These are phyloP conservation scores for Acanthochlamys bracteata DNA, from an alignment of 106 monocot species.

Conservation along the genomic window DNA sequence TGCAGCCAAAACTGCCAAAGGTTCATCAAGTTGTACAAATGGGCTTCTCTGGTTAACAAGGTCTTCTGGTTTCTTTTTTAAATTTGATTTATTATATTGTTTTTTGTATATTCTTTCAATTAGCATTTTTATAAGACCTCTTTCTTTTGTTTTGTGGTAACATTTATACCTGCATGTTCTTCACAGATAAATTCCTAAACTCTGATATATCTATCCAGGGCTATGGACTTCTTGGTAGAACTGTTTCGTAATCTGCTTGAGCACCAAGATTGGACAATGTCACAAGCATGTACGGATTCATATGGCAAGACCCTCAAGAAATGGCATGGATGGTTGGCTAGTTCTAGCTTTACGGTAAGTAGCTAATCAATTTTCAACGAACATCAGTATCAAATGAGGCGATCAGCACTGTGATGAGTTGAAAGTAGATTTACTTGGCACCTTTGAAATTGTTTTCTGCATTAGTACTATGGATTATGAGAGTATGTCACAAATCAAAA, in stretches of 20 bases:
- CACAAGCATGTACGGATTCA: constrained; percentile 69
- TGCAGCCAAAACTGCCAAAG: background rate
- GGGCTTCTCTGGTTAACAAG: constrained; percentile 36
- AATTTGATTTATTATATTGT: background rate
- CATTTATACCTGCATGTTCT: background rate
- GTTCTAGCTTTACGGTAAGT: constrained; percentile 74
- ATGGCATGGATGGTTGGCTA: constrained; percentile 92
- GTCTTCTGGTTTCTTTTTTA: constrained; percentile 5
- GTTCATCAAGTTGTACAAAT: constrained; percentile 2
- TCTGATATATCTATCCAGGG: constrained; percentile 26
- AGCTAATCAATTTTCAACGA: background rate
- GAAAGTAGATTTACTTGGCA: too few species aligned
- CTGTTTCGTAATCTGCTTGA: constrained; percentile 65
- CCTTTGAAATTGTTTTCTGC: too few species aligned
- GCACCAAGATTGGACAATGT: constrained; percentile 83
- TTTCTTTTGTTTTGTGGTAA: background rate
- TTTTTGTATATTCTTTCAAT: background rate
- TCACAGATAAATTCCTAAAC: too few species aligned
- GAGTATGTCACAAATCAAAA: too few species aligned
- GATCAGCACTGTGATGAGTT: background rate
- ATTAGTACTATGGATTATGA: too few species aligned
- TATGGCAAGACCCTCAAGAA: constrained; percentile 75
- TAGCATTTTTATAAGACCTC: background rate
- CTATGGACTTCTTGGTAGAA: constrained; percentile 88
- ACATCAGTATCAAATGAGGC: background rate